Evolutionary conservation across 176 grass and related monocot species (phyloP).

Genomic region (Dactylis glomerata): DNA sequence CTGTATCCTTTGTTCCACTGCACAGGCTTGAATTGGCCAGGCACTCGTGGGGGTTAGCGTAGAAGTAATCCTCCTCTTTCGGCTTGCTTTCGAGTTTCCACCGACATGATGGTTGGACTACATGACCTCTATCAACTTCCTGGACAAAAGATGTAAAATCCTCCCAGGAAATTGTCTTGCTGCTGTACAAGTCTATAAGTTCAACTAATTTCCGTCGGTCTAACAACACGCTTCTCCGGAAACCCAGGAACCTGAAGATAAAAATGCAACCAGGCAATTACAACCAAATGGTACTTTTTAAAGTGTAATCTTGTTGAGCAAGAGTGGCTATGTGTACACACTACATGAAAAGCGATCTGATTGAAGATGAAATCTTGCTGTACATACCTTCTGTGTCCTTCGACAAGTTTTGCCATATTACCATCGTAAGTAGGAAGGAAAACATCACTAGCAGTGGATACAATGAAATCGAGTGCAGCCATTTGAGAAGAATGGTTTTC

Average conservation of each 20-base stretch:
- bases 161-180: constrained; percentile 70
- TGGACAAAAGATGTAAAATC: constrained; percentile 56
- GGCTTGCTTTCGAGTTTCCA: constrained; percentile 58
- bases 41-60: constrained; percentile 84
- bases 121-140: constrained; percentile 37
- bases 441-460: constrained; percentile 83
- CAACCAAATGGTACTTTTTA: not conserved
- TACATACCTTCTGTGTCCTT: constrained; percentile 80
- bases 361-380: not conserved
- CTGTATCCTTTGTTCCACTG: constrained; percentile 7
- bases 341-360: constrained; percentile 11
- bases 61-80: constrained; percentile 98
- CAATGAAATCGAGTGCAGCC: constrained; percentile 91
- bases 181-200: constrained; percentile 57
- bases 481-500: constrained; percentile 96
- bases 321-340: not conserved
- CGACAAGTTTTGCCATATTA: constrained; percentile 88
- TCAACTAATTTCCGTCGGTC: constrained; percentile 66
- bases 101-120: constrained; percentile 63
- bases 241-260: constrained; percentile 60
- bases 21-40: constrained; percentile 57
- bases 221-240: constrained; percentile 61
- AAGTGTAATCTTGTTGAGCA: not conserved
- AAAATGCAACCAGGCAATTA: not conserved
- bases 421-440: constrained; percentile 89